phyloP scores from a whole-genome alignment of 345 rosid genomes.

The Linum usitatissimum region DNA sequence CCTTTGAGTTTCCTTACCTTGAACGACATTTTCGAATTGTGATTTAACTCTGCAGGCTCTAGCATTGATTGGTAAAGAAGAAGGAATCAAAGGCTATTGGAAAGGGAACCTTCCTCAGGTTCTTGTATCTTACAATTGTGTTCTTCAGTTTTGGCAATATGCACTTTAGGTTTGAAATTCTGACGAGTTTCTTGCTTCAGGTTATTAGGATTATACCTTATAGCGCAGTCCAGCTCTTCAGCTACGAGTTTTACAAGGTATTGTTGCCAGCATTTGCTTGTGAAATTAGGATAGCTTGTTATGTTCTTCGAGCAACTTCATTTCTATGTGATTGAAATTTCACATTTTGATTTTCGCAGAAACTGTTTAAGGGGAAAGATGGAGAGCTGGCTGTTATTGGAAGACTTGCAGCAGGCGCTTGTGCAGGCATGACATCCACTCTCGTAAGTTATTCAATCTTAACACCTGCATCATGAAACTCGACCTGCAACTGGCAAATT shows the following conservation, averaged over 20 bases:
- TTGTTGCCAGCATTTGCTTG: not conserved
- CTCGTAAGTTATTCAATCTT: slow-evolving; percentile 41
- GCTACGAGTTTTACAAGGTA: slow-evolving; percentile 93
- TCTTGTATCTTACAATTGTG: slow-evolving; percentile 7
- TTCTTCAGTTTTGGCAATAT: not conserved
- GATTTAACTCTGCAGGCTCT: slow-evolving; percentile 44
- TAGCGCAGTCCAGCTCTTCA: slow-evolving; percentile 89
- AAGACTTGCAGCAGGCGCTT: slow-evolving; percentile 96
- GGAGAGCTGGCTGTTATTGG: slow-evolving; percentile 75
- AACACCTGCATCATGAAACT: not conserved
- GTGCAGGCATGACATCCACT: slow-evolving; percentile 99
- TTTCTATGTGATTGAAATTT: slow-evolving; percentile 13
- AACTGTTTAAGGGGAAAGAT: slow-evolving; percentile 64
- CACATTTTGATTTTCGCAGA: slow-evolving; percentile 37
- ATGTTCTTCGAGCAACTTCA: slow-evolving; percentile 1
- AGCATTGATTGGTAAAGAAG: slow-evolving; percentile 66
- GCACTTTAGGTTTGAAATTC: slow-evolving; percentile 15
- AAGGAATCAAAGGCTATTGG: slow-evolving; percentile 96
- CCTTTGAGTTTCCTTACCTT: no score
- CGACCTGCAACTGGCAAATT: slow-evolving; percentile 4
- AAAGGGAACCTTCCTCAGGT: slow-evolving; percentile 99
- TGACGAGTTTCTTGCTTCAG: slow-evolving; percentile 29
- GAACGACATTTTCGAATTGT: no score
- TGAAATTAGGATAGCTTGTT: not conserved
- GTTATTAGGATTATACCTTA: slow-evolving; percentile 84